These are phyloP conservation scores for Lotmaria passim DNA, from an alignment of 208 protist genomes.

Conservation along the genomic window DNA sequence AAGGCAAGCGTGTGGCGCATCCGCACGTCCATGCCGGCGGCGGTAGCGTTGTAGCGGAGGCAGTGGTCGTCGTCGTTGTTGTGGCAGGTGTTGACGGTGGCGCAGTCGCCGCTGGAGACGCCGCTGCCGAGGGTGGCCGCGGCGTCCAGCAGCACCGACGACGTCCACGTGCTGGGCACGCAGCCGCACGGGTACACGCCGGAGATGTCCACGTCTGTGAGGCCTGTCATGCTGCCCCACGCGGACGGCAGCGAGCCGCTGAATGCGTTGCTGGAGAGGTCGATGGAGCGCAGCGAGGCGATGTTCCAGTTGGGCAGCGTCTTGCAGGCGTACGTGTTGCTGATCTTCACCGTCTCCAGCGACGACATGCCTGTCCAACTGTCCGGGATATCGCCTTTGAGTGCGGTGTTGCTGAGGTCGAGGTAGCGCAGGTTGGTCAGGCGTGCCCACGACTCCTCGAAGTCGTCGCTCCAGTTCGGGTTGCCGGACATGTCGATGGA, in stretches of 20 bases:
- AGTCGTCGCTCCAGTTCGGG: slow-evolving; percentile 2
- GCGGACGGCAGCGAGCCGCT: slow-evolving; percentile 4
- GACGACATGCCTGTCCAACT: slow-evolving; percentile 2
- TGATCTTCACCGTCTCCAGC: slow-evolving; percentile 6
- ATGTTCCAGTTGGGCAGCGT: slow-evolving; percentile 22
- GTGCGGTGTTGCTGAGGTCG: slow-evolving; percentile 10
- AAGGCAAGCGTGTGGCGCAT: slow-evolving; percentile 1
- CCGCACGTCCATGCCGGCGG: too few species aligned
- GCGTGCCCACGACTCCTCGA: slow-evolving; percentile 9
- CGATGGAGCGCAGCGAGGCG: slow-evolving; percentile 6
- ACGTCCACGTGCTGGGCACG: slow-evolving; percentile 9
- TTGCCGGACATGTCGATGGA: slow-evolving; percentile 31
- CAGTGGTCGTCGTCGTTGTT: slow-evolving; percentile 4
- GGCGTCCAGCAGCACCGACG: slow-evolving; percentile 13
- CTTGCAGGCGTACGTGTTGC: slow-evolving; percentile 7
- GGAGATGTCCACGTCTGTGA: slow-evolving; percentile 19
- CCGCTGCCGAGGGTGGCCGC: slow-evolving; percentile 9
- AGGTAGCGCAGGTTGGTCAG: neutral
- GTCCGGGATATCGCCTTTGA: slow-evolving; percentile 13
- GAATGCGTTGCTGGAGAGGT: slow-evolving; percentile 27
- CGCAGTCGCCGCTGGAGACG: neutral
- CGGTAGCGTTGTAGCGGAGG: neutral
- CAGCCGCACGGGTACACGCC: slow-evolving; percentile 8
- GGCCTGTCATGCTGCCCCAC: slow-evolving; percentile 19
- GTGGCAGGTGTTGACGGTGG: slow-evolving; percentile 1